Base-by-base conservation (phyloP, 2,329 filamentous ascomycete species). In the Aspergillus quadricinctus region DNA sequence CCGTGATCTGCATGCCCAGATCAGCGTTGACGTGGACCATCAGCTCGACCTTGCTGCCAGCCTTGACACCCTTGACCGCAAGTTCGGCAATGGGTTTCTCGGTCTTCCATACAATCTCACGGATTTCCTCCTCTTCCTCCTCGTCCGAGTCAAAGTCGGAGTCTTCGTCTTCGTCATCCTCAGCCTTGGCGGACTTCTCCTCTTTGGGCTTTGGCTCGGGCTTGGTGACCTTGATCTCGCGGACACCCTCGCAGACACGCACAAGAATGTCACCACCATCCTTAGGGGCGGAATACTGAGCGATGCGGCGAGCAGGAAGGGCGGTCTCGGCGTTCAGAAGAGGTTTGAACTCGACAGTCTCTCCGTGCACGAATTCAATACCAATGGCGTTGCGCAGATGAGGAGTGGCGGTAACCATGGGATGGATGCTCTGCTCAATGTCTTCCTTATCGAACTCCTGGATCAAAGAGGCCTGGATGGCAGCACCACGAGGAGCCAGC, bases 361-460 rank as follows among this genome's bases (percentile, higher is more conserved):
- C 77, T 50, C 81, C 81, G 50, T 86, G 68, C 48, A 84, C 78
- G 65, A 87, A 84, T 61, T 96, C 82, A 53, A 97, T 88, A 72
- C 94, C 94, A 61, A 99, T 89, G 60, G 93, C 89, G 71, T 92
- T 89, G 66, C 85, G 82, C 61, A 96, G 87, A 79, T 99, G 94
- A 67, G 92, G 91, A 52, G 95, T 92, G 17, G 92, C 93, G 35
- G 93, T 97, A 62, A 99, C 92, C 71, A 92, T 90, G 52, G 94
- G 88, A 80, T 99, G 93, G 49, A 92, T 96, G 61, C 90, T 96
- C 81, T 97, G 92, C 73, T 95, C 90, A 66, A 99, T 95, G 72
- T 97, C 93, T 64, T 91, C 87, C 65, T 86, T 83, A 68, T 99
- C 94, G 76, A 96, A 99, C 75, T 96, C 93, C 75, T 92, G 87